Base-by-base conservation (phyloP, 495 filamentous ascomycete species). In the Poronia punctata region DNA sequence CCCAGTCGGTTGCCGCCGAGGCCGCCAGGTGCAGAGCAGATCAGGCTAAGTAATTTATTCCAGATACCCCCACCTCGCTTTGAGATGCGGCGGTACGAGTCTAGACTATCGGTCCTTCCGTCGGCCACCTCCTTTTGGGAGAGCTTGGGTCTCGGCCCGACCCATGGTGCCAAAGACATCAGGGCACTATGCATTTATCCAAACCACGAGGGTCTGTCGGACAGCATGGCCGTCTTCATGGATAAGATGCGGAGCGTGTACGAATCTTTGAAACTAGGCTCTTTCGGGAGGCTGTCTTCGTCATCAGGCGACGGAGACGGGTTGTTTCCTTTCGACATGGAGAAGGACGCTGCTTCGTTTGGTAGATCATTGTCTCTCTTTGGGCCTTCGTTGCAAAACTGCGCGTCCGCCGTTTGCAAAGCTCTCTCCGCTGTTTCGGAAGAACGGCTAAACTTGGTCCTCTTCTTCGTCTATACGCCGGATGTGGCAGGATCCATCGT, bases 41-140 rank as follows among this genome's bases (percentile, higher is more conserved):
- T 60, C 33, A 59, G 50, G 16, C 61, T 54, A 21, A 65, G 45
- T 47, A 59, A 64, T 43, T 54, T 74, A n/a, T 74, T 70, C 35
- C 54, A 60, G 30, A 64, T 77, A 7, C 63, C 69, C 7, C 68
- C 76, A 3, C 86, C 86, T 3, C 82, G 88, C 54, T 54, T 95
- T 18, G 84, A 87, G 30, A 62, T 96, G 12, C 82, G 83, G 27
- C 78, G 89, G 2, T 79, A 80, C 9, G 84, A 88, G 30, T 77
- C 74, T 5, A 76, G 68, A 36, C 68, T 92, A 24, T 84, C 93
- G 24, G 67, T 94, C 22, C 67, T 95, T 26, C 86, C 90, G 7
- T 71, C 88, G 5, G 83, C 86, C 1, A 56, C 95, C 7, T 56
- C 73, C 0, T 99, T 97, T 52, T 97, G 93, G 93, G 88, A 97